phyloP scores from a whole-genome alignment of 2,329 filamentous ascomycete genomes.

The Grosmannia penicillata region DNA sequence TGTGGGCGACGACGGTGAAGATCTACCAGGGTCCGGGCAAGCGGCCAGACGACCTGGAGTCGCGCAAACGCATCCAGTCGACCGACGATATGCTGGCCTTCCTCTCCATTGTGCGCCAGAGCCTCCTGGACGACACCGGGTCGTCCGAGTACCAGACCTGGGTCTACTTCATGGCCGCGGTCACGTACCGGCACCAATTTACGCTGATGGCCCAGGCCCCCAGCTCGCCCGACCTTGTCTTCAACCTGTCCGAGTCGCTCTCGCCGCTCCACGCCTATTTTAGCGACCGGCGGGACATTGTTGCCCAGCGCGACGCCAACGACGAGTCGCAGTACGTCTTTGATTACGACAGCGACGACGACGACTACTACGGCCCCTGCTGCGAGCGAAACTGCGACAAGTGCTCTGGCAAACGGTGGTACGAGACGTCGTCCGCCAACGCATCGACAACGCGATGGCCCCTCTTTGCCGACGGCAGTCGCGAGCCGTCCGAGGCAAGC shows the following conservation, averaged over 20 bases:
- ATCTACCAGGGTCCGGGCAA: background rate
- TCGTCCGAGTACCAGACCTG: background rate
- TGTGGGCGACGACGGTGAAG: conserved; percentile 3
- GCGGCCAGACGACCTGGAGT: background rate
- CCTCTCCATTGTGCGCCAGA: conserved; percentile 2
- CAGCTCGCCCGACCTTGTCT: background rate
- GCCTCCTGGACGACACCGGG: background rate
- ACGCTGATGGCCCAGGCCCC: background rate
- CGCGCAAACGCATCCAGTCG: conserved; percentile 1
- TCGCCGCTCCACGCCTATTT: too few species aligned
- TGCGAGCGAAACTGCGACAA: background rate
- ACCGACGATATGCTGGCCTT: conserved; percentile 3
- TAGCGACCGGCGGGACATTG: background rate
- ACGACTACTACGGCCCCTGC: too few species aligned
- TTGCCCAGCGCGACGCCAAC: background rate
- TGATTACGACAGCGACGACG: too few species aligned
- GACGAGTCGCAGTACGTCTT: too few species aligned
- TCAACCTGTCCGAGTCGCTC: background rate
- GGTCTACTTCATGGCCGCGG: conserved; percentile 7
- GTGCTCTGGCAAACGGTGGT: background rate
- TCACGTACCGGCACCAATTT: background rate
- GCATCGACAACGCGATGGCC: too few species aligned
- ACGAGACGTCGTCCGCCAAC: too few species aligned
- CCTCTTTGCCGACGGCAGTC: too few species aligned
- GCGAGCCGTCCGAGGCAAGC: too few species aligned